A percentile compares a stretch with the other conserved stretches of the same genome.
phyloP scores from a whole-genome alignment of 805 yeast genomes.

The Scheffersomyces ergatensis region DNA sequence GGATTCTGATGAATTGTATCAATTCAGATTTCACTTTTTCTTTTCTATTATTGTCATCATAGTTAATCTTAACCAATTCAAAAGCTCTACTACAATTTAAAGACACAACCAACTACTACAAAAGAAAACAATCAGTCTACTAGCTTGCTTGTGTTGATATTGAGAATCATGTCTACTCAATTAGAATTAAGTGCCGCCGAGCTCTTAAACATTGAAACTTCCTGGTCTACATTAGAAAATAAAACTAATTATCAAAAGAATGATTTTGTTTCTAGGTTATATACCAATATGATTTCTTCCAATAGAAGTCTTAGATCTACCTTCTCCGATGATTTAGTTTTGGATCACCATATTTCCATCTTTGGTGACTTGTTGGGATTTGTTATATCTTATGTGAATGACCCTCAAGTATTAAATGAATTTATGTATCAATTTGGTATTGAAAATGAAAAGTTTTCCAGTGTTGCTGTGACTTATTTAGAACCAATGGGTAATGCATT shows the following conservation, averaged over 20 bases:
- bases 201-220: constrained; percentile 3
- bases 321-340: constrained; percentile 18
- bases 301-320: constrained; percentile 19
- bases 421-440: constrained; percentile 30
- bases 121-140: too few species aligned
- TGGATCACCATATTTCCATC: constrained; percentile 28
- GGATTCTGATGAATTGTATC: too few species aligned
- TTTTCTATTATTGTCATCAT: too few species aligned
- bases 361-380: constrained; percentile 35
- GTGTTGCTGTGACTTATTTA: constrained; percentile 25
- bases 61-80: too few species aligned
- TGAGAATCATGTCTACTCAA: background rate
- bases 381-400: constrained; percentile 28
- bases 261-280: constrained; percentile 28
- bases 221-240: constrained; percentile 31
- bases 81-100: too few species aligned
- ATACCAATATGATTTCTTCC: constrained; percentile 29
- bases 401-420: constrained; percentile 23
- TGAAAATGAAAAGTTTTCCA: constrained; percentile 26
- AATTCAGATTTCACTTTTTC: too few species aligned
- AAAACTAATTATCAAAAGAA: constrained; percentile 26
- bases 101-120: too few species aligned
- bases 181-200: constrained; percentile 5
- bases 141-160: too few species aligned
- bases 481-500: constrained; percentile 43